These are phyloP conservation scores for Alternaria conjuncta DNA, from an alignment of 2,329 filamentous ascomycete genomes.

Conservation along the genomic window DNA sequence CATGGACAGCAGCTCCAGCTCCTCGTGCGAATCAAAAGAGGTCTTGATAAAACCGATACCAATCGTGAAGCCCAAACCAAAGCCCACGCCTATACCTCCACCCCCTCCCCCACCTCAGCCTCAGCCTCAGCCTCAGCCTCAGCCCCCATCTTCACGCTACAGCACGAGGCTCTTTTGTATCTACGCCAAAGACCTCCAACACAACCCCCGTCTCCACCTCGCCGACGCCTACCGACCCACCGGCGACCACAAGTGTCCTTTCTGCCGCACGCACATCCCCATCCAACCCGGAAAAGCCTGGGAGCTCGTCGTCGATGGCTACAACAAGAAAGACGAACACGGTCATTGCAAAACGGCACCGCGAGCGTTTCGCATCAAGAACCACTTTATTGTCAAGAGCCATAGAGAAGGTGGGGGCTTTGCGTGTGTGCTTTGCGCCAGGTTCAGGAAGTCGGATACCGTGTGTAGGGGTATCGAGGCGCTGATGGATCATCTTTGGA, in stretches of 20 bases:
- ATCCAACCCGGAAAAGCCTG: slow-evolving; percentile 34
- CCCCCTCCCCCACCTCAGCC: background rate
- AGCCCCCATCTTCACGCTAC: background rate
- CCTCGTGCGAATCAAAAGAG: slow-evolving; percentile 10
- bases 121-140: slow-evolving; percentile 2
- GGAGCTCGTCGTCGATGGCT: slow-evolving; percentile 32
- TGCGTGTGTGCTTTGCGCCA: slow-evolving; percentile 40
- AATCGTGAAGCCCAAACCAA: background rate
- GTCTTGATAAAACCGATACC: slow-evolving; percentile 4
- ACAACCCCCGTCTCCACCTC: slow-evolving; percentile 25
- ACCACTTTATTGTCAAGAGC: slow-evolving; percentile 42
- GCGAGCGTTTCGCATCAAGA: slow-evolving; percentile 33
- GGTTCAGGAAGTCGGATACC: slow-evolving; percentile 34
- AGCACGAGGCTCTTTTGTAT: slow-evolving; percentile 35
- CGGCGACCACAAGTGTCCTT: slow-evolving; percentile 37
- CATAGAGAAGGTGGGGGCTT: slow-evolving; percentile 38
- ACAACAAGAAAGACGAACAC: slow-evolving; percentile 6
- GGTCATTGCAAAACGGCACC: slow-evolving; percentile 3
- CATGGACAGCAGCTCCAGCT: slow-evolving; percentile 9
- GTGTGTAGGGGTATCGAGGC: slow-evolving; percentile 29
- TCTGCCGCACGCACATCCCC: slow-evolving; percentile 30
- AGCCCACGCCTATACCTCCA: background rate
- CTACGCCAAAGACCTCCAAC: slow-evolving; percentile 42
- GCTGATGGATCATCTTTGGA: slow-evolving; percentile 45
- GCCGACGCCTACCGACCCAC: slow-evolving; percentile 29